Percentiles rank a stretch among this genome's conserved stretches.
These are phyloP conservation scores for Cystobasidium pallidum DNA, from an alignment of 1,284 basidiomycete species.

Conservation along the genomic window DNA sequence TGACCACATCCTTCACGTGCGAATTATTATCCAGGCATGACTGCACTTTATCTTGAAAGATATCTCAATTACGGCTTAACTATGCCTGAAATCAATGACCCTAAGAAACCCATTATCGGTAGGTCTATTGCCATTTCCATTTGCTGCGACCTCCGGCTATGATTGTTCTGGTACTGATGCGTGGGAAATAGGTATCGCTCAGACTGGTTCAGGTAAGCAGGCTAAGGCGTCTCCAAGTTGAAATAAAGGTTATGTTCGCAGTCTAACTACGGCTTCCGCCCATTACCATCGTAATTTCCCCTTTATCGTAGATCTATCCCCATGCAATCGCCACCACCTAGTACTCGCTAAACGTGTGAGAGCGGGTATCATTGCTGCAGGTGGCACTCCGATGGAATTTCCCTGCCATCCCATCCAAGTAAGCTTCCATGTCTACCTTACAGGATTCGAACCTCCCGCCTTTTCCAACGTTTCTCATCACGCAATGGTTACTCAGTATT, in stretches of 20 bases:
- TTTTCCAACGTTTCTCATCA: too few relatives aligned
- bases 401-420: constrained; percentile 58
- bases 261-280: too few relatives aligned
- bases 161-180: too few relatives aligned
- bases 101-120: constrained; percentile 43
- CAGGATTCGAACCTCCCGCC: too few relatives aligned
- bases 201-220: constrained; percentile 41
- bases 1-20: not conserved
- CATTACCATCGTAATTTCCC: not conserved
- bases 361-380: constrained; percentile 57
- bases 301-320: constrained; percentile 52
- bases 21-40: constrained; percentile 19
- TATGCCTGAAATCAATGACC: constrained; percentile 51
- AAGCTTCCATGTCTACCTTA: not conserved
- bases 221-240: not conserved
- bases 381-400: constrained; percentile 58
- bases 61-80: constrained; percentile 57
- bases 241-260: too few relatives aligned
- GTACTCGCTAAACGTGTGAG: constrained; percentile 57
- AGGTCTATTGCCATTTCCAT: not conserved
- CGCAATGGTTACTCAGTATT: too few relatives aligned
- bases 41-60: constrained; percentile 54
- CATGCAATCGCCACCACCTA: constrained; percentile 57
- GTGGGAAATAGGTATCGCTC: constrained; percentile 43
- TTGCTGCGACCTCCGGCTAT: too few relatives aligned